A percentile compares a stretch with the other conserved stretches of the same genome.
phyloP scores from a whole-genome alignment of 805 yeast genomes.

The Kodamaea restingae region DNA sequence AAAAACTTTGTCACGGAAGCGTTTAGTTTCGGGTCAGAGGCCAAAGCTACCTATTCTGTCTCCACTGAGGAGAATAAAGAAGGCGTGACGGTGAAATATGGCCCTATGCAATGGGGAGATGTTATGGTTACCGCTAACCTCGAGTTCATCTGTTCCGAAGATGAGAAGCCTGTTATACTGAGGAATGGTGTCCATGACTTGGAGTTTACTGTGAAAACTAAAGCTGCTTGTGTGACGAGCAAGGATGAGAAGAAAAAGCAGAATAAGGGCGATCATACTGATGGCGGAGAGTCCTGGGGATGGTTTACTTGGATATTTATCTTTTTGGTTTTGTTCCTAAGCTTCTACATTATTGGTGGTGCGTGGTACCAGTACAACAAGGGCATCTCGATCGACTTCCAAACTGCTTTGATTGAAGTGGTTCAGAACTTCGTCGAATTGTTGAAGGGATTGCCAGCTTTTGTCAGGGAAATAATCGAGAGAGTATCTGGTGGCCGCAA shows the following conservation, averaged over 20 bases:
- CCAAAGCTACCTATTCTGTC: conserved; percentile 27
- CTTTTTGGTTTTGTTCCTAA: conserved; percentile 61
- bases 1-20: conserved; percentile 54
- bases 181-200: conserved; percentile 15
- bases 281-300: conserved; percentile 59
- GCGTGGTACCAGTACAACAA: conserved; percentile 75
- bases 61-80: conserved; percentile 24
- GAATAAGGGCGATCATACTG: conserved; percentile 19
- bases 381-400: conserved; percentile 66
- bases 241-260: conserved; percentile 28
- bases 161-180: conserved; percentile 10
- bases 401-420: conserved; percentile 69
- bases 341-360: conserved; percentile 67
- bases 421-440: conserved; percentile 62
- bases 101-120: conserved; percentile 71
- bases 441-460: conserved; percentile 56
- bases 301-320: conserved; percentile 81
- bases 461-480: conserved; percentile 61
- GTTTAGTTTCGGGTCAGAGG: conserved; percentile 49
- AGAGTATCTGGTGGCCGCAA: conserved; percentile 58
- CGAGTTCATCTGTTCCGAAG: conserved; percentile 43
- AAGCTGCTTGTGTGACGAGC: conserved; percentile 38
- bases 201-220: conserved; percentile 29
- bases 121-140: conserved; percentile 44
- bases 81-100: conserved; percentile 38